A percentile compares a stretch with the other conserved stretches of the same genome.
Conservation (phyloP, 768 basidiomycete genomes). For the Goffeauzyma gilvescens region DNA sequence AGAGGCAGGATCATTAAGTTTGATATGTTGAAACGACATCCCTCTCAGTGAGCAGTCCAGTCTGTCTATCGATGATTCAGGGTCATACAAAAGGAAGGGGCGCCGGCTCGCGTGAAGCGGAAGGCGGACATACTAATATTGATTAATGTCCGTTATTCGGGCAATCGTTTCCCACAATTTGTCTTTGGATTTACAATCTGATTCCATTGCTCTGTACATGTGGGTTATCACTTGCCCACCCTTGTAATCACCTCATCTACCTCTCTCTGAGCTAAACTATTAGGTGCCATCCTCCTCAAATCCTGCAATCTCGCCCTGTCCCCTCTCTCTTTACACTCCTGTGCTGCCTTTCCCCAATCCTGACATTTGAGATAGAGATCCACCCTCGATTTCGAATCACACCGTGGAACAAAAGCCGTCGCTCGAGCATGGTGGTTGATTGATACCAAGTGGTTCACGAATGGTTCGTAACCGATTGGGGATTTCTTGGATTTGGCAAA, state of each 20-base stretch:
- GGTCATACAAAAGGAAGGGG: too few species aligned
- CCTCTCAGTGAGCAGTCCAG: too few species aligned
- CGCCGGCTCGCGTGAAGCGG: too few species aligned
- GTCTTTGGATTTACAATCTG: too few species aligned
- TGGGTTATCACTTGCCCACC: too few species aligned
- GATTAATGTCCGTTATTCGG: too few species aligned
- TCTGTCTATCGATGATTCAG: too few species aligned
- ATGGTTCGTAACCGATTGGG: conserved; percentile 77
- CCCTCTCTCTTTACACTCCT: conserved; percentile 64
- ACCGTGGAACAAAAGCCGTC: conserved; percentile 54
- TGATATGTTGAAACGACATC: too few species aligned
- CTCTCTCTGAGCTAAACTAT: conserved; percentile 60
- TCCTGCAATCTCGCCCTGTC: conserved; percentile 73
- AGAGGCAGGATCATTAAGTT: too few species aligned
- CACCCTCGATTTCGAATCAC: conserved; percentile 61
- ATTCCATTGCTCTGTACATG: too few species aligned
- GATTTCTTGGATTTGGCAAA: conserved; percentile 75
- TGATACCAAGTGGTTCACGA: conserved; percentile 28
- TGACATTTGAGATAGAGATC: conserved; percentile 79
- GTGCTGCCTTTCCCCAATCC: conserved; percentile 74
- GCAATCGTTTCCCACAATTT: too few species aligned
- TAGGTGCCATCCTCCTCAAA: conserved; percentile 54
- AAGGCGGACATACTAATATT: too few species aligned
- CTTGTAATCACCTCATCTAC: conserved; percentile 34
- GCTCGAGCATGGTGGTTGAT: conserved; percentile 43